phyloP scores from a whole-genome alignment of 805 yeast genomes.

The Yarrowia bubula region DNA sequence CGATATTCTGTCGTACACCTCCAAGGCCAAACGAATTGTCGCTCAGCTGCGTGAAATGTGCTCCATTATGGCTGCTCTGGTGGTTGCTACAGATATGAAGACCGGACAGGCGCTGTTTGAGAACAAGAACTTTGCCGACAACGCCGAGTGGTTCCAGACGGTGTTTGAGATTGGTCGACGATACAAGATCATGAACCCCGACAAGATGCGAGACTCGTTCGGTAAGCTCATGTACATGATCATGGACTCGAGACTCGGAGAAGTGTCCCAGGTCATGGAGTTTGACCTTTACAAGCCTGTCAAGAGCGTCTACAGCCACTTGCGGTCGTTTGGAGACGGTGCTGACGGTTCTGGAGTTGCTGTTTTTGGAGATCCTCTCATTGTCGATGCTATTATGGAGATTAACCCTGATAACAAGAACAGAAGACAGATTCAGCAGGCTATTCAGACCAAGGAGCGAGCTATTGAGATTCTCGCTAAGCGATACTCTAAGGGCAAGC shows the following conservation, averaged over 20 bases:
- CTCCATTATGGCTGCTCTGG: constrained; percentile 73
- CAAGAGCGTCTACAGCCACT: constrained; percentile 53
- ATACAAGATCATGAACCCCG: constrained; percentile 82
- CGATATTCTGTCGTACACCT: constrained; percentile 63
- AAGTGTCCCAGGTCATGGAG: constrained; percentile 66
- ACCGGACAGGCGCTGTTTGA: constrained; percentile 63
- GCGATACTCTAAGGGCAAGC: constrained; percentile 42
- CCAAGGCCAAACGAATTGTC: constrained; percentile 69
- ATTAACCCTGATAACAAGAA: constrained; percentile 59
- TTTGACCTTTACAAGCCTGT: constrained; percentile 74
- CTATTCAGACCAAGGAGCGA: constrained; percentile 64
- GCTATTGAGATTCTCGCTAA: constrained; percentile 61
- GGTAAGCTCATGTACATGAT: constrained; percentile 81
- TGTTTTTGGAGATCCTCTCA: constrained; percentile 56
- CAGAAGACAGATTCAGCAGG: constrained; percentile 53
- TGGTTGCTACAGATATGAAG: constrained; percentile 73
- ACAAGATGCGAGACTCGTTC: constrained; percentile 71
- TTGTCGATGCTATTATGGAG: constrained; percentile 65
- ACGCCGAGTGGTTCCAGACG: constrained; percentile 68
- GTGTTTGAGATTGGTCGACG: constrained; percentile 77
- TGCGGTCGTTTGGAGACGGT: constrained; percentile 42
- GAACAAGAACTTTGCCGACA: constrained; percentile 64
- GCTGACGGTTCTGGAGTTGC: constrained; percentile 31
- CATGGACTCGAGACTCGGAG: constrained; percentile 78
- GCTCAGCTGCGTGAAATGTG: constrained; percentile 73